These are phyloP conservation scores for Jatropha podagrica DNA, from an alignment of 441 rosid genomes.

Conservation along the genomic window DNA sequence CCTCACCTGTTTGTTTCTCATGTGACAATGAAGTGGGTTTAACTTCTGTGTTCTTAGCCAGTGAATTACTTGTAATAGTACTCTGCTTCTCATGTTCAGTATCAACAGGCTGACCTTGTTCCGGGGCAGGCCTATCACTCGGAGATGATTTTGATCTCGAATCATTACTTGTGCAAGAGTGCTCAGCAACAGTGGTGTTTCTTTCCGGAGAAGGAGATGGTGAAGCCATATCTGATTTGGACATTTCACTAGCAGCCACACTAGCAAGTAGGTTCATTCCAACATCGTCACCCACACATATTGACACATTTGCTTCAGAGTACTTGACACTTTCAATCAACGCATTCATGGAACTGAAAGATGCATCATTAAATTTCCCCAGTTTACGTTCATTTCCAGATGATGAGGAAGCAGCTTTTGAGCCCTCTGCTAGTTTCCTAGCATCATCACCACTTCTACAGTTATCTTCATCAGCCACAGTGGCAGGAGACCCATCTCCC, in stretches of 20 bases:
- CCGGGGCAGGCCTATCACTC: slow-evolving; percentile 31
- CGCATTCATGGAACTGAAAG: slow-evolving; percentile 83
- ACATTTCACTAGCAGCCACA: slow-evolving; percentile 94
- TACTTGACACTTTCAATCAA: slow-evolving; percentile 79
- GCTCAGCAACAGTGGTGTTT: slow-evolving; percentile 37
- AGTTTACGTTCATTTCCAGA: slow-evolving; percentile 48
- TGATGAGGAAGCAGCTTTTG: slow-evolving; percentile 45
- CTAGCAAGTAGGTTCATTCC: slow-evolving; percentile 98
- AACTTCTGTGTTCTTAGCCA: slow-evolving; percentile 30
- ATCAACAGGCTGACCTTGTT: slow-evolving; percentile 32
- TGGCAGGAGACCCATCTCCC: slow-evolving; percentile 52
- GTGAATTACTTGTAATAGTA: slow-evolving; percentile 22
- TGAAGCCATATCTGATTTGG: slow-evolving; percentile 56
- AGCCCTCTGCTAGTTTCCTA: slow-evolving; percentile 39
- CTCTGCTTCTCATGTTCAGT: slow-evolving; percentile 40
- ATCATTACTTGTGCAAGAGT: slow-evolving; percentile 42
- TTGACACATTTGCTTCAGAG: slow-evolving; percentile 52
- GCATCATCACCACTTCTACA: slow-evolving; percentile 41
- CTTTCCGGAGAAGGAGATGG: slow-evolving; percentile 55
- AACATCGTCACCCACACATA: slow-evolving; percentile 69
- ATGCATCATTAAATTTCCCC: slow-evolving; percentile 52
- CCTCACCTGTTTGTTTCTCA: slow-evolving; percentile 37
- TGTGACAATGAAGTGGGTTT: slow-evolving; percentile 23
- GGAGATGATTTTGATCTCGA: slow-evolving; percentile 34
- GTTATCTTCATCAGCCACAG: slow-evolving; percentile 43